Evolutionary conservation across 306 rosid genomes (phyloP).

Genomic region (Spatholobus suberectus): DNA sequence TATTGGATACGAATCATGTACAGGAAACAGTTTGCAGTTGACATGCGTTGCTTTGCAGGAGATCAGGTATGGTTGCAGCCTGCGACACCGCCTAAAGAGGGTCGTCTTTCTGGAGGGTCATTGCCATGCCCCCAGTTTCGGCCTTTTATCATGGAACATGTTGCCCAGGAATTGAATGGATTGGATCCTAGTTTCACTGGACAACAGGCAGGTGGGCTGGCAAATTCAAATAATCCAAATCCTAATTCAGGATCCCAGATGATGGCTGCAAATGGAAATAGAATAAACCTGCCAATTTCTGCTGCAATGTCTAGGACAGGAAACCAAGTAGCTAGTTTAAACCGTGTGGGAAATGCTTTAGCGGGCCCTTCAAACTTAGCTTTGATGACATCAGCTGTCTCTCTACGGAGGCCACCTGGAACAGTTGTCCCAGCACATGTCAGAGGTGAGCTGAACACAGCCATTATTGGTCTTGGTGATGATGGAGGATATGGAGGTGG

Average conservation of each 20-base stretch:
- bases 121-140: slow-evolving; percentile 98
- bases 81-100: slow-evolving; percentile 96
- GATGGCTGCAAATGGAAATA: slow-evolving; percentile 77
- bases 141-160: slow-evolving; percentile 99
- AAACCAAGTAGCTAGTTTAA: slow-evolving; percentile 74
- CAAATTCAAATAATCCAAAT: slow-evolving; percentile 73
- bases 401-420: slow-evolving; percentile 87
- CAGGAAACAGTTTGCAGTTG: slow-evolving; percentile 93
- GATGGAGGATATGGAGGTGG: slow-evolving; percentile 99
- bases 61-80: slow-evolving; percentile 99
- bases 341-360: slow-evolving; percentile 83
- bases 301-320: slow-evolving; percentile 81
- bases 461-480: slow-evolving; percentile 99
- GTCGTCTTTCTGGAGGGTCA: slow-evolving; percentile 88
- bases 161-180: slow-evolving; percentile 96
- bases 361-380: slow-evolving; percentile 84
- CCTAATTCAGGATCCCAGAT: slow-evolving; percentile 66
- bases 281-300: slow-evolving; percentile 73
- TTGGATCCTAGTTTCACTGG: slow-evolving; percentile 82
- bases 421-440: slow-evolving; percentile 96
- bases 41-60: slow-evolving; percentile 99
- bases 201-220: slow-evolving; percentile 76
- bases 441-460: slow-evolving; percentile 96
- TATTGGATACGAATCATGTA: slow-evolving; percentile 97
- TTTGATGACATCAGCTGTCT: slow-evolving; percentile 64